These are phyloP conservation scores for Beauveria caledonica DNA, from an alignment of 2,329 filamentous ascomycete genomes.

Conservation along the genomic window DNA sequence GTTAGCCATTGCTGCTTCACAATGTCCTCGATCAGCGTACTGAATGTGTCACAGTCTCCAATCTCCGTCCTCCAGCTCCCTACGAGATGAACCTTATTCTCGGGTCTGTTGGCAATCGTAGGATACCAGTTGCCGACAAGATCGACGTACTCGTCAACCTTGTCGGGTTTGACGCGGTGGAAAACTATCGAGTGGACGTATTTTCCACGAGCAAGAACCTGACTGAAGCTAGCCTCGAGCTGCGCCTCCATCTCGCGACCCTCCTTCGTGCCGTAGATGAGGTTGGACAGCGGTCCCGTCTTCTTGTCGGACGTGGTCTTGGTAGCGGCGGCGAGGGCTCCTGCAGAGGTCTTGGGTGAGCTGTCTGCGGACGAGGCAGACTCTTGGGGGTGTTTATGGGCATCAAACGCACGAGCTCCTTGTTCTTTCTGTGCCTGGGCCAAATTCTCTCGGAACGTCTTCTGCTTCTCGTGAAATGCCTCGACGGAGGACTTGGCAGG, in stretches of 20 bases:
- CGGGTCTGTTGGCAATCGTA: slow-evolving; percentile 69
- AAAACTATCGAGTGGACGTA: slow-evolving; percentile 98
- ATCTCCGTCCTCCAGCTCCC: slow-evolving; percentile 98
- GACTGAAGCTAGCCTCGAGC: slow-evolving; percentile 92
- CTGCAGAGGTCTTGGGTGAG: slow-evolving; percentile 29
- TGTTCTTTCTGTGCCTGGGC: slow-evolving; percentile 69
- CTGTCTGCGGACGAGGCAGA: slow-evolving; percentile 32
- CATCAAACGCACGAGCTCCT: slow-evolving; percentile 67
- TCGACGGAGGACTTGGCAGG: slow-evolving; percentile 55
- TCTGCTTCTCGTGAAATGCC: slow-evolving; percentile 75
- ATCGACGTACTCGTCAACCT: slow-evolving; percentile 88
- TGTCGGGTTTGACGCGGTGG: slow-evolving; percentile 91
- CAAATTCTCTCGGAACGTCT: slow-evolving; percentile 76
- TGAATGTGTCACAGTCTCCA: slow-evolving; percentile 92
- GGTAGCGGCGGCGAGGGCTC: slow-evolving; percentile 41
- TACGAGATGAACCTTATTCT: slow-evolving; percentile 93
- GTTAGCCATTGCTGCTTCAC: slow-evolving; percentile 9
- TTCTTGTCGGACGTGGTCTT: slow-evolving; percentile 54
- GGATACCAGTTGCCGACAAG: slow-evolving; percentile 91
- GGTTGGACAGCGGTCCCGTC: slow-evolving; percentile 65
- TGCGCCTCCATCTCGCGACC: slow-evolving; percentile 90
- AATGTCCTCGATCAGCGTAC: slow-evolving; percentile 42
- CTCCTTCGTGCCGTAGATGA: slow-evolving; percentile 96
- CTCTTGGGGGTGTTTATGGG: slow-evolving; percentile 27
- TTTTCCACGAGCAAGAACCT: slow-evolving; percentile 90